These are phyloP conservation scores for Trametes versicolor DNA, from an alignment of 1,284 basidiomycete genomes.

Conservation along the genomic window DNA sequence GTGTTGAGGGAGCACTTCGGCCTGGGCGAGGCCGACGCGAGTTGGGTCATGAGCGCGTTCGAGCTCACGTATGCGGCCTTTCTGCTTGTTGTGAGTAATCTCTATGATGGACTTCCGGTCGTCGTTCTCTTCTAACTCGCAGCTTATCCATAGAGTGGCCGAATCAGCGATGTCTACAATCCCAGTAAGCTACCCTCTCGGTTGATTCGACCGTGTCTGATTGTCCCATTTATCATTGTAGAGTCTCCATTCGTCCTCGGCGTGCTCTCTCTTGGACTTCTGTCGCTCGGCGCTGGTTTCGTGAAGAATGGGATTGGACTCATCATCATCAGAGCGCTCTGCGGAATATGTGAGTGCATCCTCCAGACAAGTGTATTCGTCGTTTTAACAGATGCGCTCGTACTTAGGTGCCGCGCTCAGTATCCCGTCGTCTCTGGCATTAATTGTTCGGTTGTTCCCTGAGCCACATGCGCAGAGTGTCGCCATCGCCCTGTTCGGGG, in stretches of 20 bases:
- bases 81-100: constrained; percentile 38
- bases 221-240: no score
- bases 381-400: not conserved
- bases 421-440: constrained; percentile 51
- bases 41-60: constrained; percentile 50
- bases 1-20: constrained; percentile 14
- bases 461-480: constrained; percentile 47
- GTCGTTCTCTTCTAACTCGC: not conserved
- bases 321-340: constrained; percentile 46
- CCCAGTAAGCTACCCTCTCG: constrained; percentile 41
- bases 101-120: not conserved
- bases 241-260: no score
- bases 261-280: not conserved
- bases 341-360: constrained; percentile 29
- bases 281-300: constrained; percentile 44
- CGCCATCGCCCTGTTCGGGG: constrained; percentile 49
- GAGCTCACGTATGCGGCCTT: constrained; percentile 51
- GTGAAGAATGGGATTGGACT: constrained; percentile 43
- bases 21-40: constrained; percentile 37
- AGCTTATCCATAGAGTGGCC: constrained; percentile 41
- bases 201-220: not conserved
- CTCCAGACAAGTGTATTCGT: not conserved
- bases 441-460: constrained; percentile 51
- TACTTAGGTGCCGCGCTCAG: constrained; percentile 42
- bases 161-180: constrained; percentile 48